phyloP scores from a whole-genome alignment of 768 basidiomycete genomes.

The Suillus variegatus region DNA sequence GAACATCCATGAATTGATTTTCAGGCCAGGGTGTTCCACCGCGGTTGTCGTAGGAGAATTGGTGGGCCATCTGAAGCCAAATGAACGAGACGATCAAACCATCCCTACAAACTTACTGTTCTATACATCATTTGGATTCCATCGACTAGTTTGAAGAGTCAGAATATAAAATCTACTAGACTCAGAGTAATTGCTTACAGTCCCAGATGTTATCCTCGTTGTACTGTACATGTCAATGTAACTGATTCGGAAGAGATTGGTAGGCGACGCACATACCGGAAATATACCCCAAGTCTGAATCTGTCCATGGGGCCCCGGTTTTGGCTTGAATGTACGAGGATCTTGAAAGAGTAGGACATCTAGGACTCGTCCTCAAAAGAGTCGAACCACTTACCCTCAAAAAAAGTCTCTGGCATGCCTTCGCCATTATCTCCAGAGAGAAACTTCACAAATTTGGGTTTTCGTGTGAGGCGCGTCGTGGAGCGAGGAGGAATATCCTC shows the following conservation, averaged over 20 bases:
- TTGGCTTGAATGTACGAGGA: slow-evolving; percentile 2
- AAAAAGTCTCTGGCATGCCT: slow-evolving; percentile 25
- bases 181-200: slow-evolving; percentile 11
- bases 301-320: slow-evolving; percentile 28
- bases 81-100: slow-evolving; percentile 7
- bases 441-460: slow-evolving; percentile 22
- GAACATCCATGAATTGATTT: slow-evolving; percentile 25
- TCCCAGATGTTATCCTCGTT: slow-evolving; percentile 18
- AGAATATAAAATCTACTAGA: slow-evolving; percentile 9
- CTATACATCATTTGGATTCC: slow-evolving; percentile 15
- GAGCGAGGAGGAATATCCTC: background rate
- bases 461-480: background rate
- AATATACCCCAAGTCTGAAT: slow-evolving; percentile 34
- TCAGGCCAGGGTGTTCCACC: slow-evolving; percentile 21
- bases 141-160: slow-evolving; percentile 12
- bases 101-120: background rate
- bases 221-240: slow-evolving; percentile 18
- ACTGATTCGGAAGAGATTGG: background rate
- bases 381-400: slow-evolving; percentile 22
- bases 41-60: slow-evolving; percentile 14
- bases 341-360: slow-evolving; percentile 10
- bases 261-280: slow-evolving; percentile 17
- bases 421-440: slow-evolving; percentile 27
- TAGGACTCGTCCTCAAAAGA: slow-evolving; percentile 12
- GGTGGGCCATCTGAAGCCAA: slow-evolving; percentile 18